Percentiles rank a stretch among this genome's conserved stretches.
Conservation (phyloP, 768 basidiomycete genomes). For the Myochromella boudieri region DNA sequence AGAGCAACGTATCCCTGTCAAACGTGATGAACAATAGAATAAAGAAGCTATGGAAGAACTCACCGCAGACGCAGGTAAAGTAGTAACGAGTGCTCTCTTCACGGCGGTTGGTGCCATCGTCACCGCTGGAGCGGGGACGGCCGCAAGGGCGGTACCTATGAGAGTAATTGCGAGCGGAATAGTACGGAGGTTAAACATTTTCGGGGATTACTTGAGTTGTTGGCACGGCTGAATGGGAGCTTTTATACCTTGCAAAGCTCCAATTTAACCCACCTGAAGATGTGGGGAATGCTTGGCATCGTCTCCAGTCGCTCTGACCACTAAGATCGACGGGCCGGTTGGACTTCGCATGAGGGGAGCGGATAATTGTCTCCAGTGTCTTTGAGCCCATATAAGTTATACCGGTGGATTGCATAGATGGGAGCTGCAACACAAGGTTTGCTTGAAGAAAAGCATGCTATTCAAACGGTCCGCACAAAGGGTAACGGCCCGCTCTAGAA, state of each 20-base stretch:
- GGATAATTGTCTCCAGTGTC: background rate
- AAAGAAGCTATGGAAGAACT: constrained; percentile 3
- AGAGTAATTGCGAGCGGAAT: constrained; percentile 3
- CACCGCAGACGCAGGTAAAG: constrained; percentile 26
- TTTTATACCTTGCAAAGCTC: constrained; percentile 6
- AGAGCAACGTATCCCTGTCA: constrained; percentile 25
- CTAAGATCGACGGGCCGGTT: constrained; percentile 1
- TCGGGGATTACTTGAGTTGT: background rate
- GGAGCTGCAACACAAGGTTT: too few relatives aligned
- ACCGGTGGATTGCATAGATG: too few relatives aligned
- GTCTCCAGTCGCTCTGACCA: too few relatives aligned
- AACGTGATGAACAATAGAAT: background rate
- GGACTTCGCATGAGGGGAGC: background rate
- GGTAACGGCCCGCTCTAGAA: background rate
- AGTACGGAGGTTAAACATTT: constrained; percentile 1
- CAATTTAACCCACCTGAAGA: too few relatives aligned
- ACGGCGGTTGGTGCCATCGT: constrained; percentile 14
- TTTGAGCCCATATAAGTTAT: background rate
- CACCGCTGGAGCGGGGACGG: constrained; percentile 3
- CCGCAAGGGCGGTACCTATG: constrained; percentile 13
- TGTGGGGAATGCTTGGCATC: background rate
- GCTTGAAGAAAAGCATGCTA: background rate
- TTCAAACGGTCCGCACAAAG: background rate
- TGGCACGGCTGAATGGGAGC: background rate
- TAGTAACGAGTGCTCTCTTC: constrained; percentile 21